Evolutionary conservation across 306 rosid genomes (phyloP).

Genomic region (Cucumis sativus): Cucumber_9930_V3 NC_026657.2:10350001-10350500

Average conservation of each 20-base stretch:
- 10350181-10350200: neutral
- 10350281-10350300: neutral
- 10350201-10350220: neutral
- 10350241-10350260: neutral
- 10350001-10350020: too few relatives aligned
- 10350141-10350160: neutral
- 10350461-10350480: too few relatives aligned
- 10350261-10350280: neutral
- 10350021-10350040: too few relatives aligned
- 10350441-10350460: too few relatives aligned
- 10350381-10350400: too few relatives aligned
- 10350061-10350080: neutral
- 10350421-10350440: too few relatives aligned
- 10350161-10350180: neutral
- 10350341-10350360: too few relatives aligned
- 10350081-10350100: neutral
- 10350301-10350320: neutral
- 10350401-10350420: too few relatives aligned
- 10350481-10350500: too few relatives aligned
- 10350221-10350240: neutral
- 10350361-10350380: too few relatives aligned
- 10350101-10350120: conserved; percentile 4
- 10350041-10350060: neutral
- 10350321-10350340: neutral
- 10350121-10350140: neutral